Percentiles rank a stretch among this genome's conserved stretches.
These are phyloP conservation scores for Harrya chromipes DNA, from an alignment of 768 basidiomycete genomes.

Conservation along the genomic window DNA sequence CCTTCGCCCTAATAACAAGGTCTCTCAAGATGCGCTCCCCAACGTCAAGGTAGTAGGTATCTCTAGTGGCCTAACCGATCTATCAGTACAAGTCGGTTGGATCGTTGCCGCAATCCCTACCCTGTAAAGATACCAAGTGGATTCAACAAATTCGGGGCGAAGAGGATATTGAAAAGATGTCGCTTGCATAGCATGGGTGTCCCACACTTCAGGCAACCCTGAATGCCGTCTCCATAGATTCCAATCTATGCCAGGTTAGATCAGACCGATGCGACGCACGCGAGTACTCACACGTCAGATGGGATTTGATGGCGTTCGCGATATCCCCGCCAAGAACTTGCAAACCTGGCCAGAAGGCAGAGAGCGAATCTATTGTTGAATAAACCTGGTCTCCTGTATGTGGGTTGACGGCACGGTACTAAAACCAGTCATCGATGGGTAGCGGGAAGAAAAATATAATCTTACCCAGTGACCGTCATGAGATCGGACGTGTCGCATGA, in stretches of 20 bases:
- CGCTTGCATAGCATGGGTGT: slow-evolving; percentile 67
- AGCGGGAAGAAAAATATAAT: not conserved
- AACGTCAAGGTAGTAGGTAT: slow-evolving; percentile 89
- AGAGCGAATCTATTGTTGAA: slow-evolving; percentile 86
- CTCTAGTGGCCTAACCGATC: slow-evolving; percentile 73
- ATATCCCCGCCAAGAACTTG: slow-evolving; percentile 86
- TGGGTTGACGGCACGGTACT: slow-evolving; percentile 90
- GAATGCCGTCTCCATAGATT: slow-evolving; percentile 87
- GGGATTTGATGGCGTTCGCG: slow-evolving; percentile 88
- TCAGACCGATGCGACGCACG: not conserved
- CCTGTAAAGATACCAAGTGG: slow-evolving; percentile 93
- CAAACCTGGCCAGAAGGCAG: slow-evolving; percentile 97
- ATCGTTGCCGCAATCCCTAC: slow-evolving; percentile 38
- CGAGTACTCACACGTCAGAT: slow-evolving; percentile 69
- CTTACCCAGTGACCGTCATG: slow-evolving; percentile 85
- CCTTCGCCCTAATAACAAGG: slow-evolving; percentile 68
- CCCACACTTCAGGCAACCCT: slow-evolving; percentile 91
- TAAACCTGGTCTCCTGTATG: slow-evolving; percentile 70
- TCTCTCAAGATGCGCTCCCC: slow-evolving; percentile 83
- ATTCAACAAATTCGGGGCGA: slow-evolving; percentile 92
- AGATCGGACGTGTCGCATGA: slow-evolving; percentile 83
- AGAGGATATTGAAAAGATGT: slow-evolving; percentile 79
- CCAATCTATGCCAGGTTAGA: slow-evolving; percentile 57
- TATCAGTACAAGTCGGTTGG: slow-evolving; percentile 1
- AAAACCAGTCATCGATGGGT: slow-evolving; percentile 3